Conservation (phyloP, 2,329 filamentous ascomycete species). For the Curvularia spicifera region DNA sequence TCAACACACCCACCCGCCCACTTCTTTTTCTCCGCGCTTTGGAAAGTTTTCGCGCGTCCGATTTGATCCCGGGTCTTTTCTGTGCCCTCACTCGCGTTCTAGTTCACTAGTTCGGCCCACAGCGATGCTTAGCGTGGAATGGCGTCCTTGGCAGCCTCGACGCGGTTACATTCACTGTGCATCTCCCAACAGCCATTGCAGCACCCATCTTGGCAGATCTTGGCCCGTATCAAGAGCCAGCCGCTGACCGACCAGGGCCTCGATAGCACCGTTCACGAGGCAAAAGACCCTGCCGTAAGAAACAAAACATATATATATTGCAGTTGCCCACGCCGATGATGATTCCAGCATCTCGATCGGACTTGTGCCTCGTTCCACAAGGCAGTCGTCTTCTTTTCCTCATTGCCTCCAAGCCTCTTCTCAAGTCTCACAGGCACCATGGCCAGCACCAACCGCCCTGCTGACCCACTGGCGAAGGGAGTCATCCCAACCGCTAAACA, state of each 20-base stretch:
- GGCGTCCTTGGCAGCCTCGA: constrained; percentile 32
- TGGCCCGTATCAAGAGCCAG: constrained; percentile 37
- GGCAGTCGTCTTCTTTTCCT: constrained; percentile 7
- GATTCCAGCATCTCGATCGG: constrained; percentile 23
- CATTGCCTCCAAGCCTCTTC: constrained; percentile 12
- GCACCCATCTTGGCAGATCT: constrained; percentile 41
- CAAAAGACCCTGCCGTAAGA: constrained; percentile 14
- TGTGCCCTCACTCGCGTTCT: constrained; percentile 28
- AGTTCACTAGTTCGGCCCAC: constrained; percentile 20
- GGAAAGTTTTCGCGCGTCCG: constrained; percentile 24
- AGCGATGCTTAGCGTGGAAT: constrained; percentile 36
- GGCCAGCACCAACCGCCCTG: constrained; percentile 55
- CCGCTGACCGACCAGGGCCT: constrained; percentile 28
- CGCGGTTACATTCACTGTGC: constrained; percentile 32
- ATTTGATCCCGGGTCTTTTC: constrained; percentile 20
- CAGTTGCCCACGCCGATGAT: constrained; percentile 13
- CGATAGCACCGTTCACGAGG: constrained; percentile 24
- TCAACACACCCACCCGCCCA: constrained; percentile 23
- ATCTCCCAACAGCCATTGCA: constrained; percentile 28
- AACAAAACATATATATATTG: constrained; percentile 29
- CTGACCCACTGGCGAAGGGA: constrained; percentile 72
- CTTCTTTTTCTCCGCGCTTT: constrained; percentile 12
- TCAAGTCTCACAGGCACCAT: constrained; percentile 28
- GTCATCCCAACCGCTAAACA: constrained; percentile 70
- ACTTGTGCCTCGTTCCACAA: constrained; percentile 23